These are phyloP conservation scores for Globisporangium rhizosaccharum DNA, from an alignment of 352 stramenopile species.

Conservation along the genomic window DNA sequence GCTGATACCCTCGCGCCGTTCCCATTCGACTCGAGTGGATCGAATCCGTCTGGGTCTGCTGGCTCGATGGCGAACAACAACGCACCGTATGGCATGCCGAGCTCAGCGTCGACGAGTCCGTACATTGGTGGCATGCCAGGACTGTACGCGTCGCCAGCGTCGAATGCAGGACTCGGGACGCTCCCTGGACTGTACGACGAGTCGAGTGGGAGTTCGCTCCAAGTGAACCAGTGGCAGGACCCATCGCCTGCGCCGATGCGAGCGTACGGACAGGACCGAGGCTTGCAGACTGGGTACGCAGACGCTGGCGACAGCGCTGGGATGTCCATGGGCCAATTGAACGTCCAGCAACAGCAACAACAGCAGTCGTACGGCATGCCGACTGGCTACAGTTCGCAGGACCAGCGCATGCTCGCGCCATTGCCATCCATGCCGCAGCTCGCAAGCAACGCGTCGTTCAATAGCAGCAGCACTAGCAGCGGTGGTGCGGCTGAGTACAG, in stretches of 20 bases:
- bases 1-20: constrained; percentile 25
- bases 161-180: constrained; percentile 19
- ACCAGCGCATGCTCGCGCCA: constrained; percentile 5
- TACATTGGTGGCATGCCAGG: constrained; percentile 28
- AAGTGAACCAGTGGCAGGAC: constrained; percentile 14
- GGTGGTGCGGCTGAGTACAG: constrained; percentile 6
- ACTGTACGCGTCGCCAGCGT: constrained; percentile 17
- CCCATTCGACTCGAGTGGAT: constrained; percentile 24
- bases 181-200: constrained; percentile 24
- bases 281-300: constrained; percentile 5
- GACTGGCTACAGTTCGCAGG: constrained; percentile 1
- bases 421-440: constrained; percentile 15
- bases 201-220: constrained; percentile 8
- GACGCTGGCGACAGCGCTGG: constrained; percentile 3
- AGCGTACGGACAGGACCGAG: constrained; percentile 7
- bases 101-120: constrained; percentile 13
- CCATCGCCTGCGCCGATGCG: constrained; percentile 16
- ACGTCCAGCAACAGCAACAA: constrained; percentile 1
- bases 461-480: neutral
- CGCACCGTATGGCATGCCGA: constrained; percentile 16
- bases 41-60: constrained; percentile 14
- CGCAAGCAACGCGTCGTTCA: constrained; percentile 2
- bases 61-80: constrained; percentile 1
- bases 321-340: constrained; percentile 10
- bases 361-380: constrained; percentile 4